Evolutionary conservation across 78 protist species (phyloP), one percentile per base, ranked within the genome.

Genomic region (Pelomyxa schiedti): DNA sequence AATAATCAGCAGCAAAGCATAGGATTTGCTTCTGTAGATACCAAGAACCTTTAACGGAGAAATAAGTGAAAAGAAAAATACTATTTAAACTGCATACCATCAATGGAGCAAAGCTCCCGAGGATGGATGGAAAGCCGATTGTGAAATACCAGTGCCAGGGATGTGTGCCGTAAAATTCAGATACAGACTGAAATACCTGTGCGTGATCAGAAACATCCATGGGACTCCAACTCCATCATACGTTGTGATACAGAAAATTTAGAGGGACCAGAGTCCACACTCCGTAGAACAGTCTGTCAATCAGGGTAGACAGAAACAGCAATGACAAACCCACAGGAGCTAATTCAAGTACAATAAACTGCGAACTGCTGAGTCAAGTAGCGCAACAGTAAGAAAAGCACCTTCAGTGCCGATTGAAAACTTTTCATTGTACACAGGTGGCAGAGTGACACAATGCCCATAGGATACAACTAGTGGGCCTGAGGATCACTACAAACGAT

Each of bases 141-240:
- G 82, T 22, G 28, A 36, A 1, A 79, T 83, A 83, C 88, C 88
- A 83, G 65, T 72, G 78, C 83, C 81, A 83, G 3, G 82, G 79
- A 65, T 83, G 88, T 0, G 79, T 72, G 5, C 88, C 88, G 41
- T 70, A 83, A 26, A 72, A 8, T 42, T 66, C 72, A 16, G 64
- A 36, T 29, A 4, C 66, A 26, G 68, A 72, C 6, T 1, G 2
- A 39, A 70, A 28, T 29, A n/a, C n/a, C n/a, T n/a, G n/a, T n/a
- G n/a, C n/a, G n/a, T n/a, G n/a, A n/a, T n/a, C n/a, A n/a, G n/a
- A n/a, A n/a, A n/a, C n/a, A n/a, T n/a, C n/a, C n/a, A n/a, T n/a
- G n/a, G n/a, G n/a, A n/a, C n/a, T n/a, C n/a, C n/a, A n/a, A n/a
- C n/a, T n/a, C n/a, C n/a, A n/a, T n/a, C n/a, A n/a, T n/a, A 82